Evolutionary conservation across 495 filamentous ascomycete species (phyloP), one percentile per base, ranked within the genome.

Genomic region (Neurospora africana): DNA sequence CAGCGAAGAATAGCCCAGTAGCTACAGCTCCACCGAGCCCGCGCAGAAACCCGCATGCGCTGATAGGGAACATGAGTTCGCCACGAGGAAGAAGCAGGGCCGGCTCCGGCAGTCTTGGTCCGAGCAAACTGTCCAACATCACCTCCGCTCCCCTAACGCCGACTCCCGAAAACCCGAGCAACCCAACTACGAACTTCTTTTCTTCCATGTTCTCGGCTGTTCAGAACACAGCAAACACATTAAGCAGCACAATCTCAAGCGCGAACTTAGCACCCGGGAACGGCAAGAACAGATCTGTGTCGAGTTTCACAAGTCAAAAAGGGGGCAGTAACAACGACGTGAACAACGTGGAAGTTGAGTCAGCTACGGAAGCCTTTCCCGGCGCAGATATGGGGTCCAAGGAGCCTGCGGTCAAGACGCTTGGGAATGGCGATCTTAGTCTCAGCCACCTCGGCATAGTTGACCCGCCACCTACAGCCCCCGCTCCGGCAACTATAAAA

Each of bases 161-260:
- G 19, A 92, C 89, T 3, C 86, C 85, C 13, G 86, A 89, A 72
- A 84, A 80, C 70, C 83, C 83, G 10, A 82, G 76, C 69, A 78
- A 78, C 27, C 72, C 78, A 5, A 76, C 78, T 19, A 75, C 83
- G 61, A 93, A 94, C 0, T 99, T 99, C 80, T 99, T 99, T 80
- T 95, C 93, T 8, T 92, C 90, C 19, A 91, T 98, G 78, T 92
- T 99, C 76, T 93, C 93, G 38, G 95, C 90, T 37, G 94, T 95
- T 19, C 95, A 98, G 78, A 98, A 92, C 82, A 95, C 96, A 44
- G 95, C 95, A n/a, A 93, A 88, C 75, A 90, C 89, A 3, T 77
- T 99, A 5, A 94, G 87, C 74, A 97, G 88, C 77, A 94, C 87
- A 68, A 92, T 98, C 36, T 79, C 88, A 13, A 93, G 93, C 73